Evolutionary conservation across 768 basidiomycete species (phyloP).

Genomic region (Gelatoporia subvermispora): DNA sequence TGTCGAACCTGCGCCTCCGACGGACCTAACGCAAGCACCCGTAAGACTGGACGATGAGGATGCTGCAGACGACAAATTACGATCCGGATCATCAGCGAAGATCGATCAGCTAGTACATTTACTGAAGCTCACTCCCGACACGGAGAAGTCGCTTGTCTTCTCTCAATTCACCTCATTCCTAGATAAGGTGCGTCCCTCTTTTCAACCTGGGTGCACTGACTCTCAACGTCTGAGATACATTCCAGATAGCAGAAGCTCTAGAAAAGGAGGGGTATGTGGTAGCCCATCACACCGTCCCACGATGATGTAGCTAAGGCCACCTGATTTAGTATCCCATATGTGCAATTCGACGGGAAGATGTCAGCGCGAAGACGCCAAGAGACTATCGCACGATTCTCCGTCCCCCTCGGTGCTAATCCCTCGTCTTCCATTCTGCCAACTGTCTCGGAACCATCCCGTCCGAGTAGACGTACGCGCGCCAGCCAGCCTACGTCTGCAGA

Average conservation of each 20-base stretch:
- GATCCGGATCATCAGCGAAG: slow-evolving; percentile 70
- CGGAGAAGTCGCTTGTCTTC: slow-evolving; percentile 83
- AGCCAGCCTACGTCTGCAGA: slow-evolving; percentile 1
- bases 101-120: slow-evolving; percentile 77
- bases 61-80: slow-evolving; percentile 37
- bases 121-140: slow-evolving; percentile 58
- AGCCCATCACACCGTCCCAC: not conserved
- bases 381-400: slow-evolving; percentile 65
- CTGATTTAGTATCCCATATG: slow-evolving; percentile 59
- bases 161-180: slow-evolving; percentile 87
- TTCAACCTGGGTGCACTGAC: not conserved
- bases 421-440: not conserved
- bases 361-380: slow-evolving; percentile 77
- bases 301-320: not conserved
- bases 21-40: slow-evolving; percentile 62
- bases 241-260: slow-evolving; percentile 64
- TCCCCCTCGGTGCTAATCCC: slow-evolving; percentile 45
- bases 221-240: not conserved
- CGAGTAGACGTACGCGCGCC: slow-evolving; percentile 3
- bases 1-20: slow-evolving; percentile 57
- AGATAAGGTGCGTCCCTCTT: slow-evolving; percentile 50
- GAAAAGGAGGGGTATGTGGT: slow-evolving; percentile 54
- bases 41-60: slow-evolving; percentile 34
- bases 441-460: slow-evolving; percentile 4
- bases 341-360: slow-evolving; percentile 84